Evolutionary conservation across 306 rosid genomes (phyloP).

Genomic region (Hippophae tibetana): DNA sequence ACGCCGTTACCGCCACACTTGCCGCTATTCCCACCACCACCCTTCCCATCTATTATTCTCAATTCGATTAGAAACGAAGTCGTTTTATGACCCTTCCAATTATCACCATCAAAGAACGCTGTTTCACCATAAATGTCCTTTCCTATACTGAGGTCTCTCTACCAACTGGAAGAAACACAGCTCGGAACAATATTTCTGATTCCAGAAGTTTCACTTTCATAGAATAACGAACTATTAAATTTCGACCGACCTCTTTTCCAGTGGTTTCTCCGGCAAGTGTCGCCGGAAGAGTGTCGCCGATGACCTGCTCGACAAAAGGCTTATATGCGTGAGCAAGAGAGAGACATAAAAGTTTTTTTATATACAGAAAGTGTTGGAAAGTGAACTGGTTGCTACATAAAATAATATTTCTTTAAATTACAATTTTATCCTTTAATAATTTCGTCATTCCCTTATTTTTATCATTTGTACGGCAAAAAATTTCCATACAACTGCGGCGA

Average conservation of each 20-base stretch:
- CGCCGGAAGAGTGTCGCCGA: conserved; percentile 31
- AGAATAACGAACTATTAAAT: not conserved
- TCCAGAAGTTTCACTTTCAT: not conserved
- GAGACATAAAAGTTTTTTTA: conserved; percentile 1
- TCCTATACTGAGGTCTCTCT: not conserved
- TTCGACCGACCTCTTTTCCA: conserved; percentile 5
- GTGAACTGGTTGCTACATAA: no score
- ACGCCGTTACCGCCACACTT: conserved; percentile 57
- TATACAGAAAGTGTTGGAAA: no score
- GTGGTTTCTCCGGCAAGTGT: conserved; percentile 22
- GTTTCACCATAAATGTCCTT: conserved; percentile 42
- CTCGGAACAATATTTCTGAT: not conserved
- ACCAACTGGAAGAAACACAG: not conserved
- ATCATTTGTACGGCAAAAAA: no score
- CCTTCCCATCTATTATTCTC: conserved; percentile 46
- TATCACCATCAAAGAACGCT: conserved; percentile 39
- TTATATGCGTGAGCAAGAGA: conserved; percentile 2
- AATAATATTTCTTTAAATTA: no score
- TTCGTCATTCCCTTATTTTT: no score
- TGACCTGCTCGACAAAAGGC: conserved; percentile 7
- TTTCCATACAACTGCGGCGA: no score
- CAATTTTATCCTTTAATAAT: no score
- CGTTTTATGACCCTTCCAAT: conserved; percentile 18
- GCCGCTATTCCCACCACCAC: conserved; percentile 55
- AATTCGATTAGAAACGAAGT: conserved; percentile 37